Base-by-base conservation (phyloP, 441 rosid genomes). In the Eutrema salsugineum region DNA sequence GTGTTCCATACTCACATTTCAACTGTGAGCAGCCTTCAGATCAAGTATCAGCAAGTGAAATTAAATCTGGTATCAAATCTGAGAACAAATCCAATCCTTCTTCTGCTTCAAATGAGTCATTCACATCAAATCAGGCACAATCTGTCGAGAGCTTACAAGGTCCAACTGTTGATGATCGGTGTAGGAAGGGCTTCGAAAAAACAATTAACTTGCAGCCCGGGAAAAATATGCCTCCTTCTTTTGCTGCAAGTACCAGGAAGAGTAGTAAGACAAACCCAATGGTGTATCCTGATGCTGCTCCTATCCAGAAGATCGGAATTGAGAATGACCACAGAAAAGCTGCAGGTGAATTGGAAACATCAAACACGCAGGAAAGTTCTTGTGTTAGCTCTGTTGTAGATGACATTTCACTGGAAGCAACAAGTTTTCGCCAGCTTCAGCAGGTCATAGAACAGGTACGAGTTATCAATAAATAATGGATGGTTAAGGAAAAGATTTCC, bases 381-480 rank as follows among this genome's bases (percentile, higher is more conserved):
- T 80, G 81, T 72, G 64, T 75, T 82, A 87, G 91, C 76, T 84
- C 91, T 73, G 76, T 79, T 43, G 76, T 81, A 75, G 83, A 86
- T 82, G 97, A 83, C 78, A 78, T 84, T 81, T 91, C 98, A 30
- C 73, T 85, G 39, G 91, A 93, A 68, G 91, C 90, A 67, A 85
- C 86, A 58, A 91, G 98, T 82, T 91, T 89, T 79, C 79, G 82
- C 51, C 98, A 93, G 75, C 97, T 93, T 71, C 98, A 87, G 71
- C 91, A 82, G 71, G 94, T 89, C 66, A 85, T 80, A 79, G 93
- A 88, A 78, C 87, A 85, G 97, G 97, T 93, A 79, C 60, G 38
- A 68, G 22, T 53, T 53, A 14, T 73, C 47, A 11, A 40, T 73
- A 40, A 6, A 38, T 66, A 65, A 48, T 57, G 19, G 28, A 15